Conservation (phyloP, 768 basidiomycete species). For the Leccinum subgranulosum region DNA sequence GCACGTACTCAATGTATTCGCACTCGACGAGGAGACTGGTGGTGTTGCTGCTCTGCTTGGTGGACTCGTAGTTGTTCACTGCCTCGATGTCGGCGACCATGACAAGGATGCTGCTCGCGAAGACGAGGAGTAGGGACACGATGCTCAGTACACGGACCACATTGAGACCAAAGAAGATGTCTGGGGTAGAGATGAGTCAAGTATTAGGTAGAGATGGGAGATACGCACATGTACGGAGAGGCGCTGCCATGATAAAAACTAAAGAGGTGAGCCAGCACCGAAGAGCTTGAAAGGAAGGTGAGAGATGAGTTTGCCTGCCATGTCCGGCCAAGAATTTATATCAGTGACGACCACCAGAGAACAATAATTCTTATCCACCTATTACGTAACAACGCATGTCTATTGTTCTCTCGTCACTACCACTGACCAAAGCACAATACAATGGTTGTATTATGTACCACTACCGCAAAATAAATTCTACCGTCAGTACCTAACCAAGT, state of each 20-base stretch:
- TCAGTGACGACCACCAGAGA: slow-evolving; percentile 25
- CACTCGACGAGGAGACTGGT: slow-evolving; percentile 44
- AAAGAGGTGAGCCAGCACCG: slow-evolving; percentile 33
- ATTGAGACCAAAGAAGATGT: slow-evolving; percentile 77
- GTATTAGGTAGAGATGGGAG: not conserved
- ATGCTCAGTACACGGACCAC: slow-evolving; percentile 75
- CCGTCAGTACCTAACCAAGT: not conserved
- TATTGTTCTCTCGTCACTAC: slow-evolving; percentile 25
- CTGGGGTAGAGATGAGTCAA: slow-evolving; percentile 24
- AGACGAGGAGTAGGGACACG: slow-evolving; percentile 73
- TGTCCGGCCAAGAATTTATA: slow-evolving; percentile 17
- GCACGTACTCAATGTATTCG: slow-evolving; percentile 74
- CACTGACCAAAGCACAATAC: not conserved
- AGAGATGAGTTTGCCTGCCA: slow-evolving; percentile 4
- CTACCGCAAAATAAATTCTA: not conserved
- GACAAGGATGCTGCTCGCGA: slow-evolving; percentile 74
- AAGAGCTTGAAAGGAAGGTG: slow-evolving; percentile 9
- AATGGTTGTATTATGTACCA: slow-evolving; percentile 1
- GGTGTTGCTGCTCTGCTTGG: slow-evolving; percentile 30
- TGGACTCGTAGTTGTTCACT: slow-evolving; percentile 61
- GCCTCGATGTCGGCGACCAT: slow-evolving; percentile 73
- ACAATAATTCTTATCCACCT: not conserved
- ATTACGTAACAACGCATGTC: slow-evolving; percentile 18
- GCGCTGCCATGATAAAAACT: slow-evolving; percentile 19
- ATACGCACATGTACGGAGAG: slow-evolving; percentile 45